Evolutionary conservation across 805 yeast genomes (phyloP).

Genomic region (Pichia nanzhaoensis): DNA sequence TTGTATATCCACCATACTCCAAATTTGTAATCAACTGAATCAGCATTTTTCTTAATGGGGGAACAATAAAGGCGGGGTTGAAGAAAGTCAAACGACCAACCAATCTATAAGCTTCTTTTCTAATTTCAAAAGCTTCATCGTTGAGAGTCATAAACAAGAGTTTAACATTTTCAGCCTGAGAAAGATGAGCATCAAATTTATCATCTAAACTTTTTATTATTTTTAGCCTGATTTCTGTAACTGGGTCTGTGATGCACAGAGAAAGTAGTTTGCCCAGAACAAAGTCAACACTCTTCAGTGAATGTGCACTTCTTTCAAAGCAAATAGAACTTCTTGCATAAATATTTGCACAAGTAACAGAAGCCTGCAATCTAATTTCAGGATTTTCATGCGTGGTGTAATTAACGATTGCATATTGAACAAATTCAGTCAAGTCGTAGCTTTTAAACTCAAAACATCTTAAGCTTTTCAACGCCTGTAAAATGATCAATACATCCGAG

Average conservation of each 20-base stretch:
- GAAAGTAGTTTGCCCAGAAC: slow-evolving; percentile 76
- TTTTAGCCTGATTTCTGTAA: slow-evolving; percentile 76
- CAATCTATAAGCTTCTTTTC: slow-evolving; percentile 68
- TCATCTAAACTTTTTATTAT: slow-evolving; percentile 68
- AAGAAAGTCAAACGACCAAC: slow-evolving; percentile 79
- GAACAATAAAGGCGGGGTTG: slow-evolving; percentile 94
- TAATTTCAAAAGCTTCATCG: slow-evolving; percentile 81
- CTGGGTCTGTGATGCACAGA: slow-evolving; percentile 82
- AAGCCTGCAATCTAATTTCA: slow-evolving; percentile 76
- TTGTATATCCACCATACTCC: slow-evolving; percentile 69
- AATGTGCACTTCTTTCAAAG: slow-evolving; percentile 71
- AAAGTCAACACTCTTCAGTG: slow-evolving; percentile 76
- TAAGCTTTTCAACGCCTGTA: slow-evolving; percentile 75
- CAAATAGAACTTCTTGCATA: slow-evolving; percentile 79
- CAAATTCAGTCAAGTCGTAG: slow-evolving; percentile 79
- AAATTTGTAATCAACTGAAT: slow-evolving; percentile 80
- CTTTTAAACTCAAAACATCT: slow-evolving; percentile 68
- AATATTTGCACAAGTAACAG: slow-evolving; percentile 72
- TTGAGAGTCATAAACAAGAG: slow-evolving; percentile 81
- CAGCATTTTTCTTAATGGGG: slow-evolving; percentile 79
- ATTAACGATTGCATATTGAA: slow-evolving; percentile 72
- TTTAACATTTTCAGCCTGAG: slow-evolving; percentile 88
- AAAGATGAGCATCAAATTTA: slow-evolving; percentile 81
- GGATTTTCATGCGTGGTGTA: slow-evolving; percentile 78
- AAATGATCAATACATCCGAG: slow-evolving; percentile 39